Conservation (phyloP, 2,329 filamentous ascomycete genomes). For the Colletotrichum sp. region DNA sequence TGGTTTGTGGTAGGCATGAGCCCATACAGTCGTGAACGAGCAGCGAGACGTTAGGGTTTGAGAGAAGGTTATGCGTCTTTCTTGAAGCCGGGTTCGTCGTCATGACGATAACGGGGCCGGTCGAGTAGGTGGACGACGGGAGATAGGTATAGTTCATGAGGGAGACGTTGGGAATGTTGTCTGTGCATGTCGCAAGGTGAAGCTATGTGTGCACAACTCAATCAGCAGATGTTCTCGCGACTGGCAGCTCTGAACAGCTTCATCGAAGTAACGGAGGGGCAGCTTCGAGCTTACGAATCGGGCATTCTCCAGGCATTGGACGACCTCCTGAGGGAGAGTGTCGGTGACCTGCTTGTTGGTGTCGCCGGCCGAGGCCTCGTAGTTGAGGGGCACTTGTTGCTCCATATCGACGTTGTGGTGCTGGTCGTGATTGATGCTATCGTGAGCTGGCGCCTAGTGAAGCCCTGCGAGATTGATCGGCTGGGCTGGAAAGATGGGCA, state of each 20-base stretch:
- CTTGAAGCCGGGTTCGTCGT: slow-evolving; percentile 82
- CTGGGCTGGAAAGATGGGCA: slow-evolving; percentile 3
- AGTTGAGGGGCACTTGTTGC: slow-evolving; percentile 74
- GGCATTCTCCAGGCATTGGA: slow-evolving; percentile 91
- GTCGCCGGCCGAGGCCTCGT: slow-evolving; percentile 76
- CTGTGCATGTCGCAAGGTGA: slow-evolving; percentile 88
- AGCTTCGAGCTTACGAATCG: slow-evolving; percentile 72
- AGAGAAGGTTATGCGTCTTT: slow-evolving; percentile 81
- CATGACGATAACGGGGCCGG: slow-evolving; percentile 89
- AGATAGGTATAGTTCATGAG: slow-evolving; percentile 99
- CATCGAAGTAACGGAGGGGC: not conserved
- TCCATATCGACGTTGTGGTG: slow-evolving; percentile 52
- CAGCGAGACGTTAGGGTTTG: slow-evolving; percentile 87
- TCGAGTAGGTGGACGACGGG: slow-evolving; percentile 72
- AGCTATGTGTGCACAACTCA: slow-evolving; percentile 61
- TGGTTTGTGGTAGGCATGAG: not conserved
- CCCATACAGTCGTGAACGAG: slow-evolving; percentile 87
- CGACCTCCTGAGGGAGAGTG: slow-evolving; percentile 80
- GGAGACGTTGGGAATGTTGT: slow-evolving; percentile 87
- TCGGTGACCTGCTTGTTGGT: slow-evolving; percentile 73
- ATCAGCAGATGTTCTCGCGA: not conserved
- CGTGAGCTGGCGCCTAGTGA: not conserved
- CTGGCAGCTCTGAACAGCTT: not conserved
- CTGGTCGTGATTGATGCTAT: slow-evolving; percentile 7
- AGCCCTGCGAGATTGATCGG: slow-evolving; percentile 1